These are phyloP conservation scores for Boletus smithii DNA, from an alignment of 1,284 basidiomycete genomes.

Conservation along the genomic window DNA sequence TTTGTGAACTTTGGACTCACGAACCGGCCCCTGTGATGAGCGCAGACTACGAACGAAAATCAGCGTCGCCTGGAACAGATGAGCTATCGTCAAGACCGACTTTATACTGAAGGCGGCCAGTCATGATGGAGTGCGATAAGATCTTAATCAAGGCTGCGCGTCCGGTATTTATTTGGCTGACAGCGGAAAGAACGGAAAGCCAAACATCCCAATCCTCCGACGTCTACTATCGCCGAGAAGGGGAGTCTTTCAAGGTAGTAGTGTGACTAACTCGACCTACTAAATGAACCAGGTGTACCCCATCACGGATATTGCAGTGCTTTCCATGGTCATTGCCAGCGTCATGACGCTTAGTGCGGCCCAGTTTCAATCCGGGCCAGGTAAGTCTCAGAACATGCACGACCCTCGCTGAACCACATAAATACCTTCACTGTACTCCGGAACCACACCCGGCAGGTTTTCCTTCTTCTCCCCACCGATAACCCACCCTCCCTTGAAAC, in stretches of 20 bases:
- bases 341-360: background rate
- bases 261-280: slow-evolving; percentile 2
- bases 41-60: slow-evolving; percentile 50
- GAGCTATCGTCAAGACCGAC: slow-evolving; percentile 34
- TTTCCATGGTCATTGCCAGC: background rate
- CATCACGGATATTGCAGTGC: background rate
- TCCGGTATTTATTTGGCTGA: slow-evolving; percentile 9
- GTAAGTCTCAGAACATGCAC: slow-evolving; percentile 15
- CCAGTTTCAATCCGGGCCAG: slow-evolving; percentile 18
- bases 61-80: background rate
- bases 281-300: background rate
- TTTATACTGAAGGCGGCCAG: slow-evolving; percentile 70
- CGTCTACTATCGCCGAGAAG: no score
- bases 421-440: slow-evolving; percentile 17
- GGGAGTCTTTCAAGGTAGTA: background rate
- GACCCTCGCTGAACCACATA: slow-evolving; percentile 14
- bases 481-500: slow-evolving; percentile 14
- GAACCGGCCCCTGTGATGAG: slow-evolving; percentile 84
- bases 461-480: background rate
- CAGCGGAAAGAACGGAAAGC: no score
- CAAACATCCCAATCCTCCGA: background rate
- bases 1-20: slow-evolving; percentile 45
- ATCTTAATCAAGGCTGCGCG: background rate
- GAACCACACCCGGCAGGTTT: background rate
- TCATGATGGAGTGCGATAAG: slow-evolving; percentile 40